These are phyloP conservation scores for Seiridium unicorne DNA, from an alignment of 2,329 filamentous ascomycete genomes.

Conservation along the genomic window DNA sequence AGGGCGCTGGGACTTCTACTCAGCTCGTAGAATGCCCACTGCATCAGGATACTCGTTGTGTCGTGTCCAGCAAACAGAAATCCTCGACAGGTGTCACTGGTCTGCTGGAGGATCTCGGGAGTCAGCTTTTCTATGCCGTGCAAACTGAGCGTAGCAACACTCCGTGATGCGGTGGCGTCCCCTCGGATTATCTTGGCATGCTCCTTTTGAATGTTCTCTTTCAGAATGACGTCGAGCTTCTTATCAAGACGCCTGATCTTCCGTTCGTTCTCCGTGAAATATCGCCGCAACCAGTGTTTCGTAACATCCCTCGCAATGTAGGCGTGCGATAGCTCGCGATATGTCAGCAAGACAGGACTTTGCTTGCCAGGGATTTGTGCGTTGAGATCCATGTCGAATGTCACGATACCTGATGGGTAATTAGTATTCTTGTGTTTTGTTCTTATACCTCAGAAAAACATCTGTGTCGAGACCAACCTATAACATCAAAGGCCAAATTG, in stretches of 20 bases:
- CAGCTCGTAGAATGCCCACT: slow-evolving; percentile 17
- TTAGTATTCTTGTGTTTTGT: neutral
- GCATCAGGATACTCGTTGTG: slow-evolving; percentile 12
- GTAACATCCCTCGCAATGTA: neutral
- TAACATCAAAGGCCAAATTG: slow-evolving; percentile 15
- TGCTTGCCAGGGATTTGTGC: slow-evolving; percentile 7
- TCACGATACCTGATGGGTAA: neutral
- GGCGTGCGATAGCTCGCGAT: slow-evolving; percentile 2
- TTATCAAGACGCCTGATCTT: slow-evolving; percentile 4
- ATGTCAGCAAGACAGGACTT: slow-evolving; percentile 1
- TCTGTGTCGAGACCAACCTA: slow-evolving; percentile 7
- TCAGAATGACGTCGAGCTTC: slow-evolving; percentile 7
- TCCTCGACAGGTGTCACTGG: slow-evolving; percentile 15
- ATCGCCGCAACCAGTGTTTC: slow-evolving; percentile 7
- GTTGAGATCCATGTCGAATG: slow-evolving; percentile 9
- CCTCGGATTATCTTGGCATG: slow-evolving; percentile 1
- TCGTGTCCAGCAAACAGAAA: slow-evolving; percentile 20
- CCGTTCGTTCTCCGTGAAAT: slow-evolving; percentile 6
- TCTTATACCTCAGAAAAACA: no score
- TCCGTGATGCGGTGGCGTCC: slow-evolving; percentile 1
- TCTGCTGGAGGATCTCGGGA: slow-evolving; percentile 10
- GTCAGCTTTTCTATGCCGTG: slow-evolving; percentile 11
- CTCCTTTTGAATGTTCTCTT: slow-evolving; percentile 8
- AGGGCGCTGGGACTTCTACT: slow-evolving; percentile 11
- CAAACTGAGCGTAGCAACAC: slow-evolving; percentile 12